A percentile compares a stretch with the other conserved stretches of the same genome.
Conservation (phyloP, 2,329 filamentous ascomycete species). For the Hypoxylon sp. region DNA sequence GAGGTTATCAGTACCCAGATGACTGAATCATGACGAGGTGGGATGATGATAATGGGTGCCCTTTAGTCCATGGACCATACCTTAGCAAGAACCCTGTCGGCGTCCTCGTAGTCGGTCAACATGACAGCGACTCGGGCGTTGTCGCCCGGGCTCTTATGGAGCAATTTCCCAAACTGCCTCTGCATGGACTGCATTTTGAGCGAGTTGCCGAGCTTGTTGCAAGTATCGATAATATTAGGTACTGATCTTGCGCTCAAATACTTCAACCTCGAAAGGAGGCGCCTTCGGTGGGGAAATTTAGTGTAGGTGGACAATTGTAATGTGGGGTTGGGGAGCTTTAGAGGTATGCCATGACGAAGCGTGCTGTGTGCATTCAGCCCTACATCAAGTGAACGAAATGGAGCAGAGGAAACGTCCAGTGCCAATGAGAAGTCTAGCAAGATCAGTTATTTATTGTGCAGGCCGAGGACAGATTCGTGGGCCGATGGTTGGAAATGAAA, state of each 20-base stretch:
- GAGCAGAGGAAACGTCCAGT: not conserved
- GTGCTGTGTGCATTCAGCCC: conserved; percentile 1
- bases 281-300: conserved; percentile 9
- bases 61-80: conserved; percentile 59
- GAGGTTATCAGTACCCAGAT: conserved; percentile 24
- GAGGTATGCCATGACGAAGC: conserved; percentile 19
- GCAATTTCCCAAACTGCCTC: conserved; percentile 78
- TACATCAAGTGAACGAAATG: conserved; percentile 4
- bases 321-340: conserved; percentile 32
- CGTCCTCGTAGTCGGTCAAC: conserved; percentile 83
- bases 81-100: conserved; percentile 78
- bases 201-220: conserved; percentile 5
- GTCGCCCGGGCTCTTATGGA: conserved; percentile 76
- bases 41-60: not conserved
- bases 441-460: not conserved
- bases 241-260: conserved; percentile 9
- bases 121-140: conserved; percentile 81
- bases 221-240: no score
- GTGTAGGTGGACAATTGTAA: conserved; percentile 18
- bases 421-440: not conserved
- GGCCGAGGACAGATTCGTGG: not conserved
- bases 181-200: conserved; percentile 77
- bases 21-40: conserved; percentile 6
- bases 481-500: conserved; percentile 11
- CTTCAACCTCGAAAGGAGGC: conserved; percentile 9